Conservation (phyloP, 306 rosid species). For the Lathyrus oleraceus region DNA sequence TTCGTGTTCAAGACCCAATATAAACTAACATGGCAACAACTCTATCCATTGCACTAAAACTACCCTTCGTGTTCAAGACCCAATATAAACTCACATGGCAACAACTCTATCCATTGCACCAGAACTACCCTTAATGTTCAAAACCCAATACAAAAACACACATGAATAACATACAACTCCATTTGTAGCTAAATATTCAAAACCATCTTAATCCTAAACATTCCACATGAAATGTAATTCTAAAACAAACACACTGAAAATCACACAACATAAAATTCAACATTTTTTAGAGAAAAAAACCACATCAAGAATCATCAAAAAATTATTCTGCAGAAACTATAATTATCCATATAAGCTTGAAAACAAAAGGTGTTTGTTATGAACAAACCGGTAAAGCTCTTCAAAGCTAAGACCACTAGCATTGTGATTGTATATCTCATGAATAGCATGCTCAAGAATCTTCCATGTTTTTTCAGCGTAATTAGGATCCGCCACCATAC, state of each 20-base stretch:
- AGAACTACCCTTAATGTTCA: not conserved
- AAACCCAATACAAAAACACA: not conserved
- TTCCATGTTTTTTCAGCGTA: constrained; percentile 59
- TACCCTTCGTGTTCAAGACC: not conserved
- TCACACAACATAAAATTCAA: not conserved
- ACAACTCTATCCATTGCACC: not conserved
- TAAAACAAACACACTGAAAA: not conserved
- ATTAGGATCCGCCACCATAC: constrained; percentile 51
- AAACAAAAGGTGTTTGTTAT: not conserved
- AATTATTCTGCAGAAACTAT: not conserved
- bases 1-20: not conserved
- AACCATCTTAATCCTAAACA: not conserved
- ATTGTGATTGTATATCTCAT: constrained; percentile 57
- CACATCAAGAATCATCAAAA: not conserved
- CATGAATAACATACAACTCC: constrained; percentile 14
- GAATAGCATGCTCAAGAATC: constrained; percentile 55
- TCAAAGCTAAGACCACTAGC: constrained; percentile 54
- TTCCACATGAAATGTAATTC: constrained; percentile 15
- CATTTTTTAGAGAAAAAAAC: not conserved
- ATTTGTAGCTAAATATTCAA: not conserved
- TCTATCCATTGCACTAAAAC: not conserved
- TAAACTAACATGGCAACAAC: not conserved
- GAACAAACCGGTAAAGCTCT: constrained; percentile 52
- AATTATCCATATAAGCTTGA: not conserved
- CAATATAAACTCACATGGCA: not conserved